Conservation (phyloP, 805 yeast genomes). For the Cyberlindnera mycetangii region DNA sequence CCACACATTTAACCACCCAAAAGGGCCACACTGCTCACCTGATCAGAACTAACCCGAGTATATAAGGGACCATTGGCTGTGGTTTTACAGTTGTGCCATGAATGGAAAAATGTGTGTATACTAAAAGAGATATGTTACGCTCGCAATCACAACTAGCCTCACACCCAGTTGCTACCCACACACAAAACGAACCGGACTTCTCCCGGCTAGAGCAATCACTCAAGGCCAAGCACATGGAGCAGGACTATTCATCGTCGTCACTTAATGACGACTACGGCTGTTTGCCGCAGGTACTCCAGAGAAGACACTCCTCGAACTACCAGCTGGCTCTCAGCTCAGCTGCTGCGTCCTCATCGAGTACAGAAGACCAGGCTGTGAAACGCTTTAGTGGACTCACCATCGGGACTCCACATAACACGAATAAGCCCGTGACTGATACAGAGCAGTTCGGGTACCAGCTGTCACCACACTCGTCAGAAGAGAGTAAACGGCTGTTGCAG, state of each 20-base stretch:
- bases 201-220: constrained; percentile 4
- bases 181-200: constrained; percentile 12
- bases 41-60: too few relatives aligned
- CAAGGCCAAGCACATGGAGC: background rate
- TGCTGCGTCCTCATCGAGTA: background rate
- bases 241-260: background rate
- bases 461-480: constrained; percentile 5
- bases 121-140: too few relatives aligned
- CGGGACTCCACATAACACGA: background rate
- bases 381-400: too few relatives aligned
- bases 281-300: constrained; percentile 4
- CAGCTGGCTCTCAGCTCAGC: constrained; percentile 5
- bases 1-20: too few relatives aligned
- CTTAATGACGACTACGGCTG: background rate
- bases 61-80: too few relatives aligned
- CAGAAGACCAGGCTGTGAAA: background rate
- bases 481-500: constrained; percentile 8
- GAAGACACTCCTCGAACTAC: constrained; percentile 14
- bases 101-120: too few relatives aligned
- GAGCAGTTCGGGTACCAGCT: too few relatives aligned
- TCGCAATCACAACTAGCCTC: background rate
- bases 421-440: too few relatives aligned
- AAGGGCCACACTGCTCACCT: background rate
- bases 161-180: constrained; percentile 11
- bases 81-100: too few relatives aligned